These are phyloP conservation scores for Suhomyces faveliae DNA, from an alignment of 805 yeast species.

Conservation along the genomic window DNA sequence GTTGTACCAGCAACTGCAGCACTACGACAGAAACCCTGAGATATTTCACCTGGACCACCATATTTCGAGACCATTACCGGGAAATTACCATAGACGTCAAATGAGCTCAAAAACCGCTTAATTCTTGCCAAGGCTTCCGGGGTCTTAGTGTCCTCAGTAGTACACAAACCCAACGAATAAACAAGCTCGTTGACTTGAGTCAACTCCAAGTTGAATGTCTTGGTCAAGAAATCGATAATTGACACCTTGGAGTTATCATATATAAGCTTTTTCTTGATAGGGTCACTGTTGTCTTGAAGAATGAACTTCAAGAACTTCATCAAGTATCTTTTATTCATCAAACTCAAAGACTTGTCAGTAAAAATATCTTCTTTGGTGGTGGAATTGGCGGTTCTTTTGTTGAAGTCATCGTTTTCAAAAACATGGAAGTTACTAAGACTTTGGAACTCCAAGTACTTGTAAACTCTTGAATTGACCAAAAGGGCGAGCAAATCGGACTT, in stretches of 20 bases:
- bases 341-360: constrained; percentile 76
- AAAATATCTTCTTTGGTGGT: constrained; percentile 87
- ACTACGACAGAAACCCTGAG: constrained; percentile 95
- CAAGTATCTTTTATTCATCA: constrained; percentile 73
- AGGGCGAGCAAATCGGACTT: constrained; percentile 81
- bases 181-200: constrained; percentile 83
- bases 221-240: constrained; percentile 56
- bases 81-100: constrained; percentile 91
- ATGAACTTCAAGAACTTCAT: constrained; percentile 94
- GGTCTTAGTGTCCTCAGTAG: constrained; percentile 57
- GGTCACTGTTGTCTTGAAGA: constrained; percentile 56
- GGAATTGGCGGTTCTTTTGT: constrained; percentile 64
- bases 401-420: constrained; percentile 89
- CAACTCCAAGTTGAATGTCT: constrained; percentile 65
- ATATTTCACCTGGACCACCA: constrained; percentile 94
- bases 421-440: constrained; percentile 87
- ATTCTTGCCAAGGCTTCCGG: constrained; percentile 78
- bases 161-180: constrained; percentile 80
- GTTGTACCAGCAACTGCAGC: constrained; percentile 98
- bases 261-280: constrained; percentile 56
- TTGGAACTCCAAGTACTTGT: constrained; percentile 89
- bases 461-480: constrained; percentile 80
- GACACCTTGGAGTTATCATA: constrained; percentile 54
- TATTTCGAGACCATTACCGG: constrained; percentile 89
- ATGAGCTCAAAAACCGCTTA: constrained; percentile 76